phyloP scores from a whole-genome alignment of 176 grass and related monocot species.

The Triticum timopheevii region DNA sequence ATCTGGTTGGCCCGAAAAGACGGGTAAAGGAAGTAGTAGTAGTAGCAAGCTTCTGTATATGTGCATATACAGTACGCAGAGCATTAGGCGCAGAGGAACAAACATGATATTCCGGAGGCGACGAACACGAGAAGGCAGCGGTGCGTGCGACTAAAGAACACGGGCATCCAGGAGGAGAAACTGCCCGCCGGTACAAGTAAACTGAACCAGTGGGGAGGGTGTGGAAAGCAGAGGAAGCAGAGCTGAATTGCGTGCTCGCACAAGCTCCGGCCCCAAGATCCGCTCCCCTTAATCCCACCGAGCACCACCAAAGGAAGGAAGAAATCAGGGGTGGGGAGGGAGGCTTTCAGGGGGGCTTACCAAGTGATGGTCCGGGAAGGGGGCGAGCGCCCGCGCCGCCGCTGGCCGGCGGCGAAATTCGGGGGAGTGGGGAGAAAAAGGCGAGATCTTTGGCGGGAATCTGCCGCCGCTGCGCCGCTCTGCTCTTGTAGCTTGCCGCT shows the following conservation, averaged over 20 bases:
- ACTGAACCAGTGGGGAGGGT: not conserved
- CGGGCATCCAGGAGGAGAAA: not conserved
- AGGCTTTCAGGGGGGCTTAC: not conserved
- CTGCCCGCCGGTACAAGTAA: not conserved
- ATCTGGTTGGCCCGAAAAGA: not conserved
- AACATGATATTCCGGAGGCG: not conserved
- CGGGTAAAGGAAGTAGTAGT: not conserved
- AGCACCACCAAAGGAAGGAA: not conserved
- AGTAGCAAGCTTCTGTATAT: not conserved
- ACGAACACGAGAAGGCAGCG: not conserved
- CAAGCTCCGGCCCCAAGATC: slow-evolving; percentile 6
- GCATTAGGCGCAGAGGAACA: not conserved
- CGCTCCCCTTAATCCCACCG: not conserved
- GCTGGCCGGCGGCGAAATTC: not conserved
- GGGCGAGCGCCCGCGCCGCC: not conserved
- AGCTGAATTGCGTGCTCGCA: slow-evolving; percentile 3
- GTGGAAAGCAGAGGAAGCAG: not conserved
- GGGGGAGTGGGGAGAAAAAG: not conserved
- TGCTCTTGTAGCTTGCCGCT: not conserved
- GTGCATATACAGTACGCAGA: not conserved
- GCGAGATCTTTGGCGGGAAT: not conserved
- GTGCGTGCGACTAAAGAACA: not conserved
- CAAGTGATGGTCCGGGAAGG: not conserved
- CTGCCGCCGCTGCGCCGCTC: not conserved
- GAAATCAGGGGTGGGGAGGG: not conserved